phyloP scores from a whole-genome alignment of 2,329 filamentous ascomycete genomes.

The Albophoma yamanashiensis region DNA sequence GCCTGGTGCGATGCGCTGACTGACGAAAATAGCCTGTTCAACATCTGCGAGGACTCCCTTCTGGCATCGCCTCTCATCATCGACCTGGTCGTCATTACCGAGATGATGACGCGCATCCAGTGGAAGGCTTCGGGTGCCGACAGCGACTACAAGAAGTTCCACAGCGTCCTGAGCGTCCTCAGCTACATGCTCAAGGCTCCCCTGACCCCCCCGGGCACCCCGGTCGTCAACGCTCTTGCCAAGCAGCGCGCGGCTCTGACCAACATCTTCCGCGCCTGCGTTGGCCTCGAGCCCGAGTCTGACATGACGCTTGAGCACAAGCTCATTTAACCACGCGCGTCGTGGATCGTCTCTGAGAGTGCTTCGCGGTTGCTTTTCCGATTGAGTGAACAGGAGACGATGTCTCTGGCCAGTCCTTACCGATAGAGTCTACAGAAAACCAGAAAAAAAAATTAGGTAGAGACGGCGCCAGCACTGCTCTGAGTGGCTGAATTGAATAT shows the following conservation, averaged over 20 bases:
- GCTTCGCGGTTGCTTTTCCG: background rate
- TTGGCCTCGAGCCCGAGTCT: constrained; percentile 92
- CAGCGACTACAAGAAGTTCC: constrained; percentile 81
- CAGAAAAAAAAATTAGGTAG: constrained; percentile 9
- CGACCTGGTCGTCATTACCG: constrained; percentile 81
- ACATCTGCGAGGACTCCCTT: constrained; percentile 97
- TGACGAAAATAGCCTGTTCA: constrained; percentile 61
- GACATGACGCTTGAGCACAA: constrained; percentile 99
- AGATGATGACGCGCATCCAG: constrained; percentile 97
- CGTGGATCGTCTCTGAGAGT: background rate
- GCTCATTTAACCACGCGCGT: constrained; percentile 52
- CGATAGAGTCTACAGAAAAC: background rate
- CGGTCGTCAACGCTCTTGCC: constrained; percentile 87
- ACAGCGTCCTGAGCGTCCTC: constrained; percentile 90
- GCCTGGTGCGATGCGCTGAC: background rate
- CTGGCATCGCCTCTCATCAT: constrained; percentile 95
- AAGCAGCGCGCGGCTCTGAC: constrained; percentile 92
- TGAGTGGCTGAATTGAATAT: background rate
- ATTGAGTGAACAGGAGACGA: background rate
- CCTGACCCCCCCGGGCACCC: constrained; percentile 85
- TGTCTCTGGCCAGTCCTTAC: constrained; percentile 7
- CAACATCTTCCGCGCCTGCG: constrained; percentile 97
- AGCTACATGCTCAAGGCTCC: constrained; percentile 99
- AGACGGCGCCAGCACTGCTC: constrained; percentile 6
- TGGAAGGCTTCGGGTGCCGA: constrained; percentile 60